phyloP scores from a whole-genome alignment of 257 asterid species.

The Gentiana straminea region DNA sequence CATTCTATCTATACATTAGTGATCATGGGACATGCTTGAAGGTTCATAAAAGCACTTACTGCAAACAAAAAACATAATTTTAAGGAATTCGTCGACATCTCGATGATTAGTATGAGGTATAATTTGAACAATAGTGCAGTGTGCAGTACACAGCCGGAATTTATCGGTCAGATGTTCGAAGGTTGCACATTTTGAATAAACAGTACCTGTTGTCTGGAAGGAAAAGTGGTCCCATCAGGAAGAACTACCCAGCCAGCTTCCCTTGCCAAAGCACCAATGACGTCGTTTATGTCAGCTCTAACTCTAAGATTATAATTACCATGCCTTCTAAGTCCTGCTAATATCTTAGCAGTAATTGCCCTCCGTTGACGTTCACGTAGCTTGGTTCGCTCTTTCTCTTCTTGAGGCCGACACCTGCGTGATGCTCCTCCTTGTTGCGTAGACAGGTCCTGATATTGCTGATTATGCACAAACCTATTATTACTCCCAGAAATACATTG shows the following conservation, averaged over 20 bases:
- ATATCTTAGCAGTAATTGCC: constrained; percentile 92
- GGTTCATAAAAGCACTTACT: not conserved
- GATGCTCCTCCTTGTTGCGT: constrained; percentile 56
- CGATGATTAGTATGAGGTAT: too few species aligned
- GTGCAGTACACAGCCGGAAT: too few species aligned
- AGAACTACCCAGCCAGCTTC: constrained; percentile 99
- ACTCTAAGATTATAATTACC: constrained; percentile 97
- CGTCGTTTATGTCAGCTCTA: constrained; percentile 96
- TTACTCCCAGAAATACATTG: constrained; percentile 31
- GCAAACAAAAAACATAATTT: not conserved
- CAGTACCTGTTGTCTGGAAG: constrained; percentile 74
- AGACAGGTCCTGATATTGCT: constrained; percentile 64
- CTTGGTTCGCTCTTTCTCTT: constrained; percentile 97
- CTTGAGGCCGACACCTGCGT: constrained; percentile 89
- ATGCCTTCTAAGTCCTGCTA: constrained; percentile 95
- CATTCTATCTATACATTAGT: too few species aligned
- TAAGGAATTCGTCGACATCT: not conserved
- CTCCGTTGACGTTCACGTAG: constrained; percentile 92
- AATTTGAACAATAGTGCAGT: too few species aligned
- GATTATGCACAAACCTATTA: constrained; percentile 44
- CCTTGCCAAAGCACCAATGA: constrained; percentile 94
- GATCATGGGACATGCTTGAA: not conserved
- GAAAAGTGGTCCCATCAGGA: constrained; percentile 99
- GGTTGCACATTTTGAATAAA: not conserved
- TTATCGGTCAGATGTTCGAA: too few species aligned